These are phyloP conservation scores for Aureobasidium vineae DNA, from an alignment of 2,329 filamentous ascomycete genomes.

Conservation along the genomic window DNA sequence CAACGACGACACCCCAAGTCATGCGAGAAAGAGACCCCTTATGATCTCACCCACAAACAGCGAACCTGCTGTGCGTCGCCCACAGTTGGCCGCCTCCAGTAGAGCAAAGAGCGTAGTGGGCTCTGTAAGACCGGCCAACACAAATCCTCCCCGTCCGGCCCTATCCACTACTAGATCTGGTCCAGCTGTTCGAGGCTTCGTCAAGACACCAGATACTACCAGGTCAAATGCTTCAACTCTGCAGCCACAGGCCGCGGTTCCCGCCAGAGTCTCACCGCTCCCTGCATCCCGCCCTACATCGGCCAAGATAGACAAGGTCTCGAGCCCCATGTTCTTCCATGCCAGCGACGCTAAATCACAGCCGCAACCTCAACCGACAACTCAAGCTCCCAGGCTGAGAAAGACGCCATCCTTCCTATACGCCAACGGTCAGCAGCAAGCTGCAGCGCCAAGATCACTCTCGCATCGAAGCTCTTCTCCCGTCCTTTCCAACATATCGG, in stretches of 20 bases:
- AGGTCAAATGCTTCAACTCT: not conserved
- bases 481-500: constrained; percentile 41
- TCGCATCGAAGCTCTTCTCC: constrained; percentile 20
- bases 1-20: constrained; percentile 49
- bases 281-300: constrained; percentile 9
- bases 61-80: constrained; percentile 2
- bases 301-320: constrained; percentile 1
- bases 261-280: not conserved
- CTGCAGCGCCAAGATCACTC: constrained; percentile 39
- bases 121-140: not conserved
- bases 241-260: not conserved
- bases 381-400: constrained; percentile 39
- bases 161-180: not conserved
- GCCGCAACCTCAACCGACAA: constrained; percentile 35
- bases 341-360: constrained; percentile 69
- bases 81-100: not conserved
- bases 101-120: constrained; percentile 42
- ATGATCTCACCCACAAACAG: constrained; percentile 36
- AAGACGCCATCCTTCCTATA: constrained; percentile 53
- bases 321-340: constrained; percentile 70
- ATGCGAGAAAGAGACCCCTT: constrained; percentile 37
- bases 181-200: constrained; percentile 22
- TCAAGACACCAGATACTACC: constrained; percentile 1
- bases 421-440: constrained; percentile 47
- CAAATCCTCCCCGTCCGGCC: not conserved